Evolutionary conservation across 768 basidiomycete species (phyloP), one percentile per base, ranked within the genome.

Genomic region (Pisolithus orientalis): DNA sequence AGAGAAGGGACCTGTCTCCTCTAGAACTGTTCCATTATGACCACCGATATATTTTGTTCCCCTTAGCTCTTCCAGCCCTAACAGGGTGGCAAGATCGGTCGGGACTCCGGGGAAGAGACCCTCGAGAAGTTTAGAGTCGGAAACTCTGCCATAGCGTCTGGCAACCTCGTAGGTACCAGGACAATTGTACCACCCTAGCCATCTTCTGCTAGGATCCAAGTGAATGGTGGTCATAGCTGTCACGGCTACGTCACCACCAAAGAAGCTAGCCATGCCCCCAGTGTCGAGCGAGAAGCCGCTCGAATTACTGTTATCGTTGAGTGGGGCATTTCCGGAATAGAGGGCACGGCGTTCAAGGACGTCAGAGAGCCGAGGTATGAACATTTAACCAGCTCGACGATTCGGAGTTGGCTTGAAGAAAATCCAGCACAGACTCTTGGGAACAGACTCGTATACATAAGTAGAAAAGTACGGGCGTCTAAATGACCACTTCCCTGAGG

Each of bases 31-130:
- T n/a, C 66, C 67, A 2, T 69, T 66, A 17, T 62, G 24, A 14
- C 58, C 50, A 2, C 55, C 66, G 5, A 58, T 55, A 48, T 64
- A 70, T 38, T 14, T 55, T 11, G 69, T 68, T 5, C 69, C 67
- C 7, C 24, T 27, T 25, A 56, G 43, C 0, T 65, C 65, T 38
- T 60, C 65, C 5, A 69, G 47, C 27, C 54, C 60, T 9, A 70
- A 63, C 11, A 45, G 25, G 10, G 44, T 45, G 27, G 29, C 44
- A 17, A 45, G 44, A 17, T 45, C 53, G 16, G 48, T 51, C 27
- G 53, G 46, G 32, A 47, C 27, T 7, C 59, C 59, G 4, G 61
- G 61, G 39, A 53, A 62, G 7, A 62, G 53, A 7, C 54, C 61
- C 43, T 53, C 51, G 57, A 59, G 60, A 16, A 62, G 17, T 28